Base-by-base conservation (phyloP, 2,329 filamentous ascomycete genomes). In the Aspergillus novofumigatus region DNA sequence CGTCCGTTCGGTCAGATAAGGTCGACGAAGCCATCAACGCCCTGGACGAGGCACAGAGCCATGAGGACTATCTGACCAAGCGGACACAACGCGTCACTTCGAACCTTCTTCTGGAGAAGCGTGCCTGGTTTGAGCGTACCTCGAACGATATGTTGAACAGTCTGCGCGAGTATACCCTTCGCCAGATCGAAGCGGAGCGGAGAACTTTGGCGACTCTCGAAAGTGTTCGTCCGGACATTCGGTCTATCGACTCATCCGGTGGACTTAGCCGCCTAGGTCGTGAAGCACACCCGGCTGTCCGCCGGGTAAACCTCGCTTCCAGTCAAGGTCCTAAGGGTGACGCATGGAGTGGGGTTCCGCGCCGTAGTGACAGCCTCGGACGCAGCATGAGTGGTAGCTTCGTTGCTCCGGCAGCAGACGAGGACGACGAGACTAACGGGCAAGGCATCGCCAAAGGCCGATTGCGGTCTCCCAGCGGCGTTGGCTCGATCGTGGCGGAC, bases 251-350 rank as follows among this genome's bases (percentile, higher is more conserved):
- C 75, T 82, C 89, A 41, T 92, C 89, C 6, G 94, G 94, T 54
- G 94, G 94, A 10, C 84, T 99, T 49, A 94, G 89, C 68, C 86
- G 94, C 45, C 82, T 99, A 35, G 94, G 94, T 45, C 86, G 94
- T 57, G 94, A 99, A 76, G 80, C 89, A 17, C 91, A 96, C 72
- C 93, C 94, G 2, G 78, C 86, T 4, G 77, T 78, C 29, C 85
- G 94, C 54, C 86, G 93, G 59, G 77, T 87, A 26, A 93, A 86
- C 73, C 77, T 97, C 63, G 90, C 90, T 17, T 90, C 90, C 49
- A 94, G 90, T 67, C 94, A 99, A 76, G 94, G 94, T 0, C 93
- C 94, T 51, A 96, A 96, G 78, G 94, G 94, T n/a, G 94, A 99
- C 74, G 89, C 94, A 17, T 99, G 94, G 94, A 96, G 91, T 67